Base-by-base conservation (phyloP, 2,329 filamentous ascomycete genomes). In the Oidium heveae region DNA sequence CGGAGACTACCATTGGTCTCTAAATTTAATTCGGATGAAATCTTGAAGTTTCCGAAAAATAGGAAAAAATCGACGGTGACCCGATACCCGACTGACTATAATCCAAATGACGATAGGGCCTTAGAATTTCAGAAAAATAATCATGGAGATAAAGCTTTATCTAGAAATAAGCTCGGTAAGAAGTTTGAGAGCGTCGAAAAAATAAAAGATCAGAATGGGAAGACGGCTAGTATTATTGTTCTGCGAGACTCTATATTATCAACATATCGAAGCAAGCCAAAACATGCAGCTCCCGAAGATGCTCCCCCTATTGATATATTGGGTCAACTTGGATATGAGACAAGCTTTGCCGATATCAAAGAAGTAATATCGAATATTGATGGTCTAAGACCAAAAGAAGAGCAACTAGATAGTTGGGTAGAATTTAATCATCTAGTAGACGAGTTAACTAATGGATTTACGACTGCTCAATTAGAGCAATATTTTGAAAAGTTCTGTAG, bases 301-400 rank as follows among this genome's bases (percentile, higher is more conserved):
- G 44, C 58, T 13, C 56, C 61, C 22, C 54, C 56, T 52, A 60
- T 66, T 43, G 62, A 66, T 57, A 65, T 66, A 47, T 36, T 65
- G 41, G 58, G 56, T 5, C 55, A 56, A 52, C n/a, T 66, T 20
- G 56, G 59, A 22, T 56, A 59, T 9, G 64, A 66, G 56, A 59
- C 58, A 46, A 64, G 64, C 0, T 54, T 65, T 33, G 51, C 61
- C 22, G 59, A 57, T 15, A 22, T 55, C 16, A 41, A 60, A 13
- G 63, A 66, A 44, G 60, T 66, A 15, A 54, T 58, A 16, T 34
- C 58, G 8, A 65, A 65, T 56, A 65, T 66, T 51, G 56, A 63
- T 37, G 55, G 56, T 3, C 62, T 64, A 34, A 59, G 56, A 47
- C 64, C 64, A 12, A 37, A 55, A 36, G 18, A 52, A 12, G 57